Evolutionary conservation across 2,329 filamentous ascomycete species (phyloP), one percentile per base, ranked within the genome.

Genomic region (Mollisia scopiformis): DNA sequence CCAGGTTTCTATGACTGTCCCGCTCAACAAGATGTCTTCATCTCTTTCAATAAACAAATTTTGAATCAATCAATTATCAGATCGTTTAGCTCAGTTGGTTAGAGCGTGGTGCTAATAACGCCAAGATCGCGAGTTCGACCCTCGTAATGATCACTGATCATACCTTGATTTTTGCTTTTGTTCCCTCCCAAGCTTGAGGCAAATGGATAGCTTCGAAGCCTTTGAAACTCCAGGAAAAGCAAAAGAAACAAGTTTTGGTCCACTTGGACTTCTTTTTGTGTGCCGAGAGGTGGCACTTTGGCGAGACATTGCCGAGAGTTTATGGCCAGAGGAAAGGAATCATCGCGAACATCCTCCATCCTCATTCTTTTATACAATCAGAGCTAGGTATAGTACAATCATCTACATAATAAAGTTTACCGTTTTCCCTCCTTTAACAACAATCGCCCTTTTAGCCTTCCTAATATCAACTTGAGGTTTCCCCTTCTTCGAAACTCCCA

Each of bases 321-420:
- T 21, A 39, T 7, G n/a, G 43, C 11, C 3, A 28, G n/a, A 6
- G 41, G 23, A 28, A 6, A 13, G n/a, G n/a, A n/a, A n/a, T n/a
- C n/a, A n/a, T n/a, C n/a, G n/a, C n/a, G n/a, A n/a, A 3, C 6
- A 16, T 47, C 25, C 2, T 27, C 6, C 28, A 25, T 3, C 21
- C 11, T 27, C 43, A 14, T n/a, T n/a, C n/a, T n/a, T n/a, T n/a
- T n/a, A n/a, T 35, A 13, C 7, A 35, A 49, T 11, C 35, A 47
- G 54, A 57, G 54, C n/a, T 23, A 51, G 50, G 57, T 55, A 59
- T 59, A 47, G 11, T 47, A 47, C 43, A 47, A 47, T 6, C 49
- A 31, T 62, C 51, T 72, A 47, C 53, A 87, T 65, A 55, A 95
- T 87, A 80, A 93, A 89, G 76, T 93, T 96, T 28, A 94, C 83